phyloP scores from a whole-genome alignment of 257 asterid species.

The Nicotiana knightiana region DNA sequence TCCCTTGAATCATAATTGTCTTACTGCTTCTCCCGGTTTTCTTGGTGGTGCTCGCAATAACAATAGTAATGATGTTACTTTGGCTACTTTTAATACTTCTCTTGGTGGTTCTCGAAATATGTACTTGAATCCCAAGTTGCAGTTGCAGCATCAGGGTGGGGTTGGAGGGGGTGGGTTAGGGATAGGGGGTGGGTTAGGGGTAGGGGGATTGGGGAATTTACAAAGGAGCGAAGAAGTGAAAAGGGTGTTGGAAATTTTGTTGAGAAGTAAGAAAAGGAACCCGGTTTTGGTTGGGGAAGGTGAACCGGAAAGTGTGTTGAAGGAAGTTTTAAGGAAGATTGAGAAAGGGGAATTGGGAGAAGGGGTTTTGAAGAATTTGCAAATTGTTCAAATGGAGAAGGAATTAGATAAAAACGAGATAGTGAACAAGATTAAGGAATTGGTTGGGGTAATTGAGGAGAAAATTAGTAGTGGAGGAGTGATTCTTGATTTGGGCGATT shows the following conservation, averaged over 20 bases:
- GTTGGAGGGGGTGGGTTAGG: constrained; percentile 15
- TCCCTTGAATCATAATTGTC: too few relatives aligned
- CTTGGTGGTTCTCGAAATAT: constrained; percentile 19
- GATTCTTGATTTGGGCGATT: constrained; percentile 85
- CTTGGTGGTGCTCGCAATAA: constrained; percentile 13
- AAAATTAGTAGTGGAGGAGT: constrained; percentile 48
- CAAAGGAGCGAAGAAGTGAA: constrained; percentile 55
- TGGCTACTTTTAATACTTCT: constrained; percentile 27
- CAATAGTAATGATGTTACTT: constrained; percentile 21
- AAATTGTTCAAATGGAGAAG: constrained; percentile 46
- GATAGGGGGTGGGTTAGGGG: constrained; percentile 22
- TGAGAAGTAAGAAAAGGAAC: constrained; percentile 56
- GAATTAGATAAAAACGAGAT: constrained; percentile 43
- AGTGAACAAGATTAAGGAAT: constrained; percentile 45
- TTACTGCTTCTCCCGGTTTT: too few relatives aligned
- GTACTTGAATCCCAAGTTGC: constrained; percentile 62
- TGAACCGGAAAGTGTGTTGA: constrained; percentile 63
- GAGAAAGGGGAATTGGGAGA: constrained; percentile 45
- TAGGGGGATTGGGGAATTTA: constrained; percentile 21
- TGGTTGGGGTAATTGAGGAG: constrained; percentile 45
- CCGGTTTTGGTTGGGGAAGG: constrained; percentile 82
- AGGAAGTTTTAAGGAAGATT: constrained; percentile 52
- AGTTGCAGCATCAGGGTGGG: neutral
- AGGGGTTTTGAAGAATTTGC: constrained; percentile 35
- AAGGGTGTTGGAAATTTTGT: constrained; percentile 61